Percentiles rank a stretch among this genome's conserved stretches.
These are phyloP conservation scores for Diaporthe sp. DNA, from an alignment of 2,329 filamentous ascomycete genomes.

Conservation along the genomic window DNA sequence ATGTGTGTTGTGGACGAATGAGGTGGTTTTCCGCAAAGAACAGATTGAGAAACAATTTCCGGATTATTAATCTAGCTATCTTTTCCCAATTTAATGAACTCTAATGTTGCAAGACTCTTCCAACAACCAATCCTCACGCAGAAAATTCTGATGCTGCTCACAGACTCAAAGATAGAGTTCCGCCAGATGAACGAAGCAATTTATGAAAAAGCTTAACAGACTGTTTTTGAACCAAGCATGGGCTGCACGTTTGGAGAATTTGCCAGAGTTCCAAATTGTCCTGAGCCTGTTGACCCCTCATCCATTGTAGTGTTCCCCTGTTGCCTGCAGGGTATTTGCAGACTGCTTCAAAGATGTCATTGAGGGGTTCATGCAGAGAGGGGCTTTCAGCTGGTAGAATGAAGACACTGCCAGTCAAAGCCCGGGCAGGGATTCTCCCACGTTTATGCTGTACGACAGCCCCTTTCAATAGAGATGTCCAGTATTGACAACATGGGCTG, in stretches of 20 bases:
- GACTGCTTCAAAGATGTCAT: background rate
- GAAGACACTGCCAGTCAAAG: too few species aligned
- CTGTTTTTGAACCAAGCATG: background rate
- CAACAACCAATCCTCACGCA: background rate
- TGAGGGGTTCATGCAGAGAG: background rate
- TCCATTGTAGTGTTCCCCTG: background rate
- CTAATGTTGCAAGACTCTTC: background rate
- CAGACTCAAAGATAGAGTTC: background rate
- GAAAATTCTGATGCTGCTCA: background rate
- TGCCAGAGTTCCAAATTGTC: background rate
- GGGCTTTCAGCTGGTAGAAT: background rate
- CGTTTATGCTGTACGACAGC: background rate
- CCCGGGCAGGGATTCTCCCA: background rate
- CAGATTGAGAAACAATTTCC: background rate
- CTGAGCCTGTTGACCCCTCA: background rate
- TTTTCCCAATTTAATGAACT: background rate
- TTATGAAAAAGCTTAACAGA: background rate
- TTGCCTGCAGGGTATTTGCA: too few species aligned
- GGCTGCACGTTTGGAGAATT: too few species aligned
- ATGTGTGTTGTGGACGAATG: accelerated
- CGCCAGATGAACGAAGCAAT: background rate
- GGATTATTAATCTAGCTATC: background rate
- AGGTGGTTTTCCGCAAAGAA: background rate
- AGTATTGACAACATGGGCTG: background rate
- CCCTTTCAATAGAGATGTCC: background rate